A percentile compares a stretch with the other conserved stretches of the same genome.
phyloP scores from a whole-genome alignment of 2,329 filamentous ascomycete species.

The Trichoderma guizhouense region DNA sequence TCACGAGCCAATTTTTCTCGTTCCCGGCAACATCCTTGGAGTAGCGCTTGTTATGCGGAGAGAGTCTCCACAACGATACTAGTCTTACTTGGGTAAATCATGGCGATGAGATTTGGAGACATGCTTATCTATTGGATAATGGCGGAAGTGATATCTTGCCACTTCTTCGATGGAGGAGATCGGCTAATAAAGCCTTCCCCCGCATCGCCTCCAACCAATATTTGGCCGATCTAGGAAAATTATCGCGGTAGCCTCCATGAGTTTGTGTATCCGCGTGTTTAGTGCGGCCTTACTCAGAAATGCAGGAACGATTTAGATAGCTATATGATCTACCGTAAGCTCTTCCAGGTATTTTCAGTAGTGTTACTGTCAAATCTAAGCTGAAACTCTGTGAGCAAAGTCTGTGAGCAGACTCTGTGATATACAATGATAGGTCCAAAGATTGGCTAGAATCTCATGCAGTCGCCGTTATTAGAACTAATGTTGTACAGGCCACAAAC shows the following conservation, averaged over 20 bases:
- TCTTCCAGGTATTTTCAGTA: not conserved
- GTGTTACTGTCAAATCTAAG: not conserved
- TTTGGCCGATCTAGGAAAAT: not conserved
- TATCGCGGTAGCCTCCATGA: not conserved
- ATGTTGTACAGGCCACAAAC: not conserved
- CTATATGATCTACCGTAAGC: not conserved
- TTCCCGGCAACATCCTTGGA: not conserved
- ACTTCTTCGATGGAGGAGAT: not conserved
- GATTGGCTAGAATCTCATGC: not conserved
- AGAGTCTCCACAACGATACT: not conserved
- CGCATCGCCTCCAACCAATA: not conserved
- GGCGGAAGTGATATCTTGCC: not conserved
- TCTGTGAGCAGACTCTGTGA: not conserved
- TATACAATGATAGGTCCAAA: not conserved
- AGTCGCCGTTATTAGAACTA: not conserved
- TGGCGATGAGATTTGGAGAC: not conserved
- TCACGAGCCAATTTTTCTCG: not conserved
- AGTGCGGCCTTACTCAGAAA: not conserved
- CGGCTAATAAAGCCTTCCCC: not conserved
- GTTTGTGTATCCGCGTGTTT: not conserved
- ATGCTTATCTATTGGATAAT: not conserved
- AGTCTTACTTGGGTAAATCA: not conserved
- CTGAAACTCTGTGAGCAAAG: not conserved
- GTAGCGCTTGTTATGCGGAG: not conserved
- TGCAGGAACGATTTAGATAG: not conserved